Conservation (phyloP, 2,329 filamentous ascomycete species). For the Domatiomyces catenatus region DNA sequence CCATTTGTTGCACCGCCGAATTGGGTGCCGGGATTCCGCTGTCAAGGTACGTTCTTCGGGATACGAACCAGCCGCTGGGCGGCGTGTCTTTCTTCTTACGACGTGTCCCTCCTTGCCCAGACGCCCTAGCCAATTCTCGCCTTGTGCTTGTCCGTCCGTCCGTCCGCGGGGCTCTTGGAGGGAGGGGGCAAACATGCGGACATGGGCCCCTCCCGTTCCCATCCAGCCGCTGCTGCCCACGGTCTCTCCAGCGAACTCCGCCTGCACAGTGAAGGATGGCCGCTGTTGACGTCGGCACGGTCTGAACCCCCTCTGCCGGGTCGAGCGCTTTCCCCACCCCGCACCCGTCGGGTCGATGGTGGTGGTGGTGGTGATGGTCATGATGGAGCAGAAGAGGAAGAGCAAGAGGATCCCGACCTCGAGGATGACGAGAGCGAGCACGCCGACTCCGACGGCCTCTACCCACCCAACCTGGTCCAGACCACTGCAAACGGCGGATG, state of each 20-base stretch:
- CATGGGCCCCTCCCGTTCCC: not conserved
- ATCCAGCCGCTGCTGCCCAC: not conserved
- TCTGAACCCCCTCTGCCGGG: too few species aligned
- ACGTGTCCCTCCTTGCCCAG: too few species aligned
- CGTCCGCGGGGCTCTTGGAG: too few species aligned
- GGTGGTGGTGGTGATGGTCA: too few species aligned
- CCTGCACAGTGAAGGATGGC: not conserved
- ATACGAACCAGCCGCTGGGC: too few species aligned
- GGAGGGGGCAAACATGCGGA: too few species aligned
- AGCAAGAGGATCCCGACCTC: not conserved
- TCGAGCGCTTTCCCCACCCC: not conserved
- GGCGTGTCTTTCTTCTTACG: too few species aligned
- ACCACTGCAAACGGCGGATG: slow-evolving; percentile 7
- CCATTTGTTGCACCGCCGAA: not conserved
- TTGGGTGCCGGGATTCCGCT: not conserved
- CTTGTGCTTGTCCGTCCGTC: too few species aligned
- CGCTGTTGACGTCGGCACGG: not conserved
- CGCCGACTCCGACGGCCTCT: slow-evolving; percentile 17
- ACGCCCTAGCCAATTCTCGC: too few species aligned
- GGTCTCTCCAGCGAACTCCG: not conserved
- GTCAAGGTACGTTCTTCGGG: not conserved
- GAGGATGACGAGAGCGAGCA: slow-evolving; percentile 6
- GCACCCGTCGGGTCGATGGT: too few species aligned
- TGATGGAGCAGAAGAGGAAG: too few species aligned
- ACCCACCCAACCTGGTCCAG: slow-evolving; percentile 16